Conservation (phyloP, 1,139 yeast genomes). For the Blastobotrys ciferrii region DNA sequence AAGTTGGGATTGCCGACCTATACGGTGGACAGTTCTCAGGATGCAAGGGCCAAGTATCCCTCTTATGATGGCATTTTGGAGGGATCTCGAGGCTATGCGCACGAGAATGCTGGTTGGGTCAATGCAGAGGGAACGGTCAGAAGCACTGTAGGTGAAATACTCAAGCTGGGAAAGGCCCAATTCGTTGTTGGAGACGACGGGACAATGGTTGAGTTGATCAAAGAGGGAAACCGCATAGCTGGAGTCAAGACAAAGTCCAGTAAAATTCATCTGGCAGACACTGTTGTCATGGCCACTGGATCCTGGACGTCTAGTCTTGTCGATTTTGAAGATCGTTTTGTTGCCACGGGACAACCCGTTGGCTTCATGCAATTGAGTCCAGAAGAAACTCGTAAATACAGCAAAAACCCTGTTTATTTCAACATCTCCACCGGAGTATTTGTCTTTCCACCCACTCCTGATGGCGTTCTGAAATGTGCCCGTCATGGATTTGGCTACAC, state of each 20-base stretch:
- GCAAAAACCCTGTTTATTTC: slow-evolving; percentile 1
- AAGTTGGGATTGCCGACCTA: background rate
- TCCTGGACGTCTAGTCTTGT: slow-evolving; percentile 1
- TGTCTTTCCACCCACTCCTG: background rate
- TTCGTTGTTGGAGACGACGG: slow-evolving; percentile 2
- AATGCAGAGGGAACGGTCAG: background rate
- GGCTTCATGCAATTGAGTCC: background rate
- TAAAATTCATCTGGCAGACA: background rate
- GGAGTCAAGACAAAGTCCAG: slow-evolving; percentile 2
- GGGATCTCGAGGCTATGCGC: background rate
- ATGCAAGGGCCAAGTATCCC: background rate
- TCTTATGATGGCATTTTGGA: background rate
- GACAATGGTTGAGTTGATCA: background rate
- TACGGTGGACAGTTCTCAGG: background rate
- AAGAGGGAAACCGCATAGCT: background rate
- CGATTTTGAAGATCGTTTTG: background rate
- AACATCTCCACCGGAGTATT: background rate
- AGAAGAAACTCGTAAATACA: background rate
- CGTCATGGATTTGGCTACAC: slow-evolving; percentile 2
- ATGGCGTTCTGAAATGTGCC: background rate
- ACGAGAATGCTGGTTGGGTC: slow-evolving; percentile 5
- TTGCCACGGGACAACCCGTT: background rate
- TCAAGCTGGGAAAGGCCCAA: background rate
- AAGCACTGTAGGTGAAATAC: background rate
- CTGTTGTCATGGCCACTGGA: background rate